Evolutionary conservation across 441 rosid species (phyloP).

Genomic region (Euphorbia schlechtendalii): DNA sequence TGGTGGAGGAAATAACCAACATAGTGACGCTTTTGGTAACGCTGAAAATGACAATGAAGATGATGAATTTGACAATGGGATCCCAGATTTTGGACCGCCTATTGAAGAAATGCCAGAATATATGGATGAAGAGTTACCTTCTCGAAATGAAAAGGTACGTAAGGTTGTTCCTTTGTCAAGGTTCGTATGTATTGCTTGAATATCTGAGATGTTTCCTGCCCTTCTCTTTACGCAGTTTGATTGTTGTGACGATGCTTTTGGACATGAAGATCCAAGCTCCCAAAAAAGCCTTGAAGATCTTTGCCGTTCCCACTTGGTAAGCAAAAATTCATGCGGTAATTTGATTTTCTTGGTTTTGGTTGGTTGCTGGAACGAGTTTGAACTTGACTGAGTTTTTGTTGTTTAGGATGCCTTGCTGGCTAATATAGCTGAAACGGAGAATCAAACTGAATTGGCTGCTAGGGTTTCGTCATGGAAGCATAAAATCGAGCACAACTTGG

Average conservation of each 20-base stretch:
- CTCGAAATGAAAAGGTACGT: constrained; percentile 32
- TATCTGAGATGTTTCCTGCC: constrained; percentile 18
- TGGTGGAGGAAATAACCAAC: constrained; percentile 37
- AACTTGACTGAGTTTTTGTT: no score
- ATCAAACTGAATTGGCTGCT: constrained; percentile 81
- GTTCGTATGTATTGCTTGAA: background rate
- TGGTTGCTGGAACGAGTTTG: no score
- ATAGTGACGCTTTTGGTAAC: constrained; percentile 24
- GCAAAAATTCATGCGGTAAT: constrained; percentile 18
- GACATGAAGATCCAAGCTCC: constrained; percentile 34
- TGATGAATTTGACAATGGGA: constrained; percentile 33
- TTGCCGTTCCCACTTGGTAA: constrained; percentile 87
- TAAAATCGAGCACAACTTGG: constrained; percentile 81
- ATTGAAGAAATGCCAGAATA: constrained; percentile 38
- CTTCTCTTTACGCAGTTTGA: constrained; percentile 30
- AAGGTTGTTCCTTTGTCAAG: constrained; percentile 4
- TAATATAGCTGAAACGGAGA: constrained; percentile 85
- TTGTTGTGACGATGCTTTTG: constrained; percentile 31
- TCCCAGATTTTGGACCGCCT: constrained; percentile 37
- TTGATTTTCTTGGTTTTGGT: background rate
- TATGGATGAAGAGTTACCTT: constrained; percentile 47
- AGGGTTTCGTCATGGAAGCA: constrained; percentile 92
- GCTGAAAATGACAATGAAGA: constrained; percentile 26
- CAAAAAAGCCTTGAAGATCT: constrained; percentile 87
- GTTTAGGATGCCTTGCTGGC: constrained; percentile 90